Base-by-base conservation (phyloP, 1,284 basidiomycete genomes). In the Coniferiporia sulphurascens region DNA sequence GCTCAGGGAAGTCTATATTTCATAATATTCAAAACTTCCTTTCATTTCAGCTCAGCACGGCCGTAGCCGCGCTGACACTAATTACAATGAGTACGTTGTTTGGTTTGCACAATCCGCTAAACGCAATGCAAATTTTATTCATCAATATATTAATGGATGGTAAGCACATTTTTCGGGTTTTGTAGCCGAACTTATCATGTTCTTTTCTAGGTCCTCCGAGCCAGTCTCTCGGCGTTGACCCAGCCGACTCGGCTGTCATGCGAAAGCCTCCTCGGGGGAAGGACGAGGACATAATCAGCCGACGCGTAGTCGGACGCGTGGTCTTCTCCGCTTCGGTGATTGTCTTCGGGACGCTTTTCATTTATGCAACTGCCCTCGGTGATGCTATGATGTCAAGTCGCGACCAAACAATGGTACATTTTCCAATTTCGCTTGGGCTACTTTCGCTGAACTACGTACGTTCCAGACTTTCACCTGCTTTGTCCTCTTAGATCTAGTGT, bases 111-210 rank as follows among this genome's bases (percentile, higher is more conserved):
- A 95, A 96, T 69, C 96, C 95, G 13, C 80, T 99, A 64, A 99
- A 99, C 70, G 89, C 96, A 2, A 98, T 98, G 95, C 95, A 98
- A 73, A 98, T 99, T 67, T 78, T 99, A 22, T 98, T 98, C 72
- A 98, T 98, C 72, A 98, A 98, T 74, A 98, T 98, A 70, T 83
- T 98, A 55, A 98, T 98, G 95, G 95, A 98, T 68, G 96, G 95
- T 86, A 41, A 8, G 15, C 15, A 61, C 52, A 86, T 65, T 54
- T 58, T 3, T 22, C 62, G 61, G 49, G 13, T 59, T 51, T 55
- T 64, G 3, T 58, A 13, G 15, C 12, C 38, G 27, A 51, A 21
- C 8, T 34, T 46, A 12, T 27, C 8, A 13, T n/a, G 38, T 13
- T 50, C 48, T 60, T n/a, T 60, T 58, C 4, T 56, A 91, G 88